A percentile compares a stretch with the other conserved stretches of the same genome.
These are phyloP conservation scores for Tilletiopsis washingtonensis DNA, from an alignment of 1,284 basidiomycete species.

Conservation along the genomic window DNA sequence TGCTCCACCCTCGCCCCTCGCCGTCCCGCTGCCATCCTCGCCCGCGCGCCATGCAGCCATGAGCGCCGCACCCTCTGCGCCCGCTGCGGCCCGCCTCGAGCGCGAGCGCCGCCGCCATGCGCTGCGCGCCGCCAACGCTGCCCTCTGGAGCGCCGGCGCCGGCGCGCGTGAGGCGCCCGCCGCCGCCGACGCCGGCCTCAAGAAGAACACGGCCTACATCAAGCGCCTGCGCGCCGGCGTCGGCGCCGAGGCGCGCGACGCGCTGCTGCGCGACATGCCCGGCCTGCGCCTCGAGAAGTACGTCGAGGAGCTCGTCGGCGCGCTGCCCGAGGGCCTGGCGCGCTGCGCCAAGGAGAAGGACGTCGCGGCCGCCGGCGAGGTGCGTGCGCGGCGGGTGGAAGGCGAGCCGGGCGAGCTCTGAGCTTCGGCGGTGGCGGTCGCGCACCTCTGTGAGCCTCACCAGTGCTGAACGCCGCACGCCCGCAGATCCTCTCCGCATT, in stretches of 20 bases:
- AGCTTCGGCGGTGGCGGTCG: background rate
- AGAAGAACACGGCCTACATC: conserved; percentile 44
- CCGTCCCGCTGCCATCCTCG: too few species aligned
- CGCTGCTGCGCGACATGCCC: conserved; percentile 64
- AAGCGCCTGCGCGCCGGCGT: conserved; percentile 37
- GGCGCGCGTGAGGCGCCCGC: background rate
- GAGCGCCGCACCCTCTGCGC: background rate
- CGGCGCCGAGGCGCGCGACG: conserved; percentile 48
- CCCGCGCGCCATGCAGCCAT: too few species aligned
- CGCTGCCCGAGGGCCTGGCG: conserved; percentile 72
- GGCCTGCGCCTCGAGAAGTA: conserved; percentile 88
- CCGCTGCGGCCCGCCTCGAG: conserved; percentile 6
- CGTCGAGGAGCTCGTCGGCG: conserved; percentile 83
- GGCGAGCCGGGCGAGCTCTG: background rate
- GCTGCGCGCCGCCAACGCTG: conserved; percentile 21
- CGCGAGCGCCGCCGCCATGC: conserved; percentile 24
- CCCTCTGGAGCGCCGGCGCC: conserved; percentile 13
- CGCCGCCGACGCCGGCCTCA: conserved; percentile 31
- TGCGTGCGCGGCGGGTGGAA: conserved; percentile 47
- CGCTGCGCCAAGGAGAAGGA: conserved; percentile 83
- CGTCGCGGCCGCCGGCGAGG: conserved; percentile 83
- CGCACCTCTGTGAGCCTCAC: too few species aligned
- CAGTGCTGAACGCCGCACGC: too few species aligned
- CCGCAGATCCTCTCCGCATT: conserved; percentile 81
- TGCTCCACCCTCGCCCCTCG: too few species aligned